These are phyloP conservation scores for Hypomontagnella monticulosa DNA, from an alignment of 495 filamentous ascomycete genomes.

Conservation along the genomic window DNA sequence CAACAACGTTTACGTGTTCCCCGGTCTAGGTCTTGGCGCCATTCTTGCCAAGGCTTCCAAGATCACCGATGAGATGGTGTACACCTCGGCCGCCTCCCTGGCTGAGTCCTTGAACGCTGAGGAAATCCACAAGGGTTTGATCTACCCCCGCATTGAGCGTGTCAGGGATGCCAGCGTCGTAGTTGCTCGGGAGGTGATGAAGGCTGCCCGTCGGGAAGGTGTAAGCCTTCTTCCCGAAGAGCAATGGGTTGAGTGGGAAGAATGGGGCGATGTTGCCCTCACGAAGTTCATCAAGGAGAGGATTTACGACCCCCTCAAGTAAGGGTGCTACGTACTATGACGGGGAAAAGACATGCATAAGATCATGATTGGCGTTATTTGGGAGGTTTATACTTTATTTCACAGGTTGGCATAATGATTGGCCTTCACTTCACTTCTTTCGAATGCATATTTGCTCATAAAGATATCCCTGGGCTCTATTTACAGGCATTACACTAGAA, in stretches of 20 bases:
- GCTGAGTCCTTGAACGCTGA: constrained; percentile 78
- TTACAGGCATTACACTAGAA: constrained; percentile 16
- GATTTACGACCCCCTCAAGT: constrained; percentile 77
- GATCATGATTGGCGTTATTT: constrained; percentile 40
- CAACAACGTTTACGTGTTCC: constrained; percentile 94
- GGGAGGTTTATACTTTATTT: constrained; percentile 9
- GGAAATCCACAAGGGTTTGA: constrained; percentile 80
- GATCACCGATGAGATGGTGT: constrained; percentile 95
- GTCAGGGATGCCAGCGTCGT: constrained; percentile 89
- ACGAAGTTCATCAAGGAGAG: constrained; percentile 80
- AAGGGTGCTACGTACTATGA: constrained; percentile 16
- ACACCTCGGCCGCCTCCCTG: constrained; percentile 86
- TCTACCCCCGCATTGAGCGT: constrained; percentile 93
- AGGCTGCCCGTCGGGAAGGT: constrained; percentile 73
- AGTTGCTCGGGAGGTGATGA: constrained; percentile 92
- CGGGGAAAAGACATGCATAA: constrained; percentile 26
- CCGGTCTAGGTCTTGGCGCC: constrained; percentile 92
- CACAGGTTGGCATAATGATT: constrained; percentile 25
- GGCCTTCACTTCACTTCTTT: constrained; percentile 3
- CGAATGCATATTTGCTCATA: constrained; percentile 11
- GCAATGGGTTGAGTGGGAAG: constrained; percentile 84
- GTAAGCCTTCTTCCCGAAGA: constrained; percentile 68
- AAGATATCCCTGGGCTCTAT: constrained; percentile 33
- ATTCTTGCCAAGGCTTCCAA: constrained; percentile 89
- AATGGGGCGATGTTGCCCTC: constrained; percentile 78